Conservation (phyloP, 2,329 filamentous ascomycete genomes). For the Myriosclerotinia curreyana region DNA sequence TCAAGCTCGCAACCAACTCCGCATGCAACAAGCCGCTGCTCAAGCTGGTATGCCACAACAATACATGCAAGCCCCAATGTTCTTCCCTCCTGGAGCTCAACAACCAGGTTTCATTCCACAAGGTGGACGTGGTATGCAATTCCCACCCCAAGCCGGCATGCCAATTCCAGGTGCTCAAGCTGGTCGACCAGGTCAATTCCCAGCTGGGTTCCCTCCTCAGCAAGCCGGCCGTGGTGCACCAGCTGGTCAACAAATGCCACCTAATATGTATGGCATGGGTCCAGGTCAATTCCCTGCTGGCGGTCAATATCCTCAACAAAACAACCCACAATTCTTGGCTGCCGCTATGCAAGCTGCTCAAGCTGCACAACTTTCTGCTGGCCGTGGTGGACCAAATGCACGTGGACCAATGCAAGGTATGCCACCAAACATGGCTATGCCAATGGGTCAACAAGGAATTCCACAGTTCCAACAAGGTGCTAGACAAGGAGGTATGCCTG, state of each 20-base stretch:
- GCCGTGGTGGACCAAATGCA: constrained; percentile 43
- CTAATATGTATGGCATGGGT: constrained; percentile 74
- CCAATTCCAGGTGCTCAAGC: constrained; percentile 70
- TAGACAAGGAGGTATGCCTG: constrained; percentile 46
- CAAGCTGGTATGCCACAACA: constrained; percentile 84
- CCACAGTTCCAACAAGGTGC: constrained; percentile 51
- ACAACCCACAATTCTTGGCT: constrained; percentile 69
- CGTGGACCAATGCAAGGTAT: constrained; percentile 64
- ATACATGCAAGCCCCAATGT: constrained; percentile 87
- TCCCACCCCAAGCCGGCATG: constrained; percentile 60
- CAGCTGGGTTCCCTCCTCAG: constrained; percentile 74
- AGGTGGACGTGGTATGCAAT: constrained; percentile 63
- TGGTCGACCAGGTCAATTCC: constrained; percentile 83
- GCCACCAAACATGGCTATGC: constrained; percentile 66
- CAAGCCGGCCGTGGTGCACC: constrained; percentile 84
- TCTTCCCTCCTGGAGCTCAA: constrained; percentile 76
- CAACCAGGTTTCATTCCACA: constrained; percentile 66
- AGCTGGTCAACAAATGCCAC: constrained; percentile 78
- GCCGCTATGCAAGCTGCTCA: constrained; percentile 76
- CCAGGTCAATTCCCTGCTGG: constrained; percentile 77
- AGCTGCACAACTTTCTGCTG: constrained; percentile 50
- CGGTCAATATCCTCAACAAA: constrained; percentile 74
- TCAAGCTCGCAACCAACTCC: constrained; percentile 96
- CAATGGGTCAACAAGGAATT: constrained; percentile 53
- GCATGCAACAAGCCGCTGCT: constrained; percentile 95